A percentile compares a stretch with the other conserved stretches of the same genome.
Evolutionary conservation across 495 filamentous ascomycete species (phyloP).

Genomic region (Glonium stellatum): DNA sequence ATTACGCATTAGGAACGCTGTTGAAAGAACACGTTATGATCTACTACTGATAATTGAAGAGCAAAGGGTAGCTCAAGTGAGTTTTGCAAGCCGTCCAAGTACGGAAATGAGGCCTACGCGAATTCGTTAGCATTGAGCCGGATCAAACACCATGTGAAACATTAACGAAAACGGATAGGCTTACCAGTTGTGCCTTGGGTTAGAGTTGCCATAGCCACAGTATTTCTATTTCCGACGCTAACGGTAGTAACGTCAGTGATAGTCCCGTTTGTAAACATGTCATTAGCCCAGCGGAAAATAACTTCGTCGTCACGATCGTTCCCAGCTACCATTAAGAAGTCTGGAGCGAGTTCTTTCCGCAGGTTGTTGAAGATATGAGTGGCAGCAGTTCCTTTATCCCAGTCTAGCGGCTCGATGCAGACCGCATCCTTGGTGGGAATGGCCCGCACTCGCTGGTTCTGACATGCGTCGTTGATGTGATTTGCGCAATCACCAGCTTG

Average conservation of each 20-base stretch:
- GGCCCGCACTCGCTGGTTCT: slow-evolving; percentile 73
- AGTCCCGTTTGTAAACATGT: slow-evolving; percentile 46
- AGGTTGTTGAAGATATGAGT: slow-evolving; percentile 58
- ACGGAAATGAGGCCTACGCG: slow-evolving; percentile 1
- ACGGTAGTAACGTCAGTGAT: slow-evolving; percentile 72
- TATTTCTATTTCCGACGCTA: slow-evolving; percentile 74
- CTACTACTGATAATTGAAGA: not conserved
- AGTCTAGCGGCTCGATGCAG: slow-evolving; percentile 70
- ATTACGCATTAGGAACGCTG: not conserved
- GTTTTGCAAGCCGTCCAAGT: not conserved
- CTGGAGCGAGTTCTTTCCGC: slow-evolving; percentile 43
- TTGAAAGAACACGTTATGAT: too few relatives aligned
- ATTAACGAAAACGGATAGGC: slow-evolving; percentile 15
- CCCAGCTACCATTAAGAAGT: slow-evolving; percentile 81
- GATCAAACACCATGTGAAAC: not conserved
- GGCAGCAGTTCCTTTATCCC: slow-evolving; percentile 78
- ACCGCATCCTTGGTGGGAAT: slow-evolving; percentile 72
- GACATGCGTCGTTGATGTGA: slow-evolving; percentile 88
- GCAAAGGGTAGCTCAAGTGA: not conserved
- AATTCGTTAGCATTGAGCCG: not conserved
- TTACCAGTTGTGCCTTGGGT: slow-evolving; percentile 84
- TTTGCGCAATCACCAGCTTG: slow-evolving; percentile 81
- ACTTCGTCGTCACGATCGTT: slow-evolving; percentile 89
- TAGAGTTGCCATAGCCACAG: slow-evolving; percentile 75
- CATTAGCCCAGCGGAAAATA: slow-evolving; percentile 88